Base-by-base conservation (phyloP, 2,329 filamentous ascomycete genomes). In the Fragosphaeria purpurea region DNA sequence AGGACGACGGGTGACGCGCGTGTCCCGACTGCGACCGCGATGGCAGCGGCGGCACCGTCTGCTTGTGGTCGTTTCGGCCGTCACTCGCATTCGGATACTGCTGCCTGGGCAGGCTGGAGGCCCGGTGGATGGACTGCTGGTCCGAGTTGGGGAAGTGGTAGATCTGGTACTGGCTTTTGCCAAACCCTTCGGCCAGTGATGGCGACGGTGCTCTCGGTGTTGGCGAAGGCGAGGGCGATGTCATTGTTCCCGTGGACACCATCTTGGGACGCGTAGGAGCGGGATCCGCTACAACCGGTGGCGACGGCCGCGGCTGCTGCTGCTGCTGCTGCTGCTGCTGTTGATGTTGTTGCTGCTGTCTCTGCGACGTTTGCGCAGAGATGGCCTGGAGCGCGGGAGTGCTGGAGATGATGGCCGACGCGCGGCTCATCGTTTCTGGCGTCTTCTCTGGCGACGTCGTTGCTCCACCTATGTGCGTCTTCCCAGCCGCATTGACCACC, bases 181-280 rank as follows among this genome's bases (percentile, higher is more conserved):
- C 22, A 22, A 22, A 22, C 22, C 22, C 22, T 22, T 22, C 22
- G 22, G 22, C 22, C 54, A 72, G 80, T 46, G 45, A n/a, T 34
- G 11, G 6, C 43, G 31, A 44, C 13, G 3, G 70, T 71, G 56
- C 32, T 52, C n/a, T n/a, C 6, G 47, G 74, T 74, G 53, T 73
- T 58, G 78, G 80, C 7, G 70, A 65, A 4, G 71, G 70, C 9
- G 74, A 70, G 2, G 81, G 77, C 9, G 71, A 75, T 4, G 89
- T 95, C 82, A 93, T 91, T 0, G 88, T 94, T 10, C 88, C 89
- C 57, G 76, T 78, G 11, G 79, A 80, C 33, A 80, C 64, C 67
- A 72, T 73, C 22, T 45, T 48, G 22, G 22, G 22, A 22, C 22
- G 22, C 22, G 22, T 22, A 22, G 22, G 22, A 3, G 22, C 22